Evolutionary conservation across 495 filamentous ascomycete genomes (phyloP).

Genomic region (Penicillium canariense): DNA sequence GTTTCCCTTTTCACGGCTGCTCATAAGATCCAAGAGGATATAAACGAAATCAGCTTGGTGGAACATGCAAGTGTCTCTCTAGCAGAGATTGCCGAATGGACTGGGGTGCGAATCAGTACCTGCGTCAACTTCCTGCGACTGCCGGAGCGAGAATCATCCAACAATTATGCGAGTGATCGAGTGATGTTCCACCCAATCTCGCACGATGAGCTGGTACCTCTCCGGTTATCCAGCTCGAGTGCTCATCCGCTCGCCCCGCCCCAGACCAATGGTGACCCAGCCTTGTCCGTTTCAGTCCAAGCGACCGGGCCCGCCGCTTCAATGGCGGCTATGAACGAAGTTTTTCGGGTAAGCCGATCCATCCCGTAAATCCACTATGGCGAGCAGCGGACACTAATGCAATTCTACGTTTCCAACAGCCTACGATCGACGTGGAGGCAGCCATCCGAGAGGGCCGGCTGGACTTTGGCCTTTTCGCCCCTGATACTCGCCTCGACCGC

Average conservation of each 20-base stretch:
- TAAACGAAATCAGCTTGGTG: constrained; percentile 30
- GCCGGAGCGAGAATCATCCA: constrained; percentile 20
- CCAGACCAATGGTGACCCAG: constrained; percentile 15
- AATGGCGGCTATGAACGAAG: constrained; percentile 13
- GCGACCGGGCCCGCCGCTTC: constrained; percentile 2
- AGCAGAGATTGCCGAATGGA: constrained; percentile 36
- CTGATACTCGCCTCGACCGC: constrained; percentile 20
- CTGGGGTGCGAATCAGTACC: constrained; percentile 32
- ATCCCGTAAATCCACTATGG: constrained; percentile 3
- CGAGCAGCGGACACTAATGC: constrained; percentile 14
- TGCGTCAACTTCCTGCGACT: constrained; percentile 40
- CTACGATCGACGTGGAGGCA: constrained; percentile 37
- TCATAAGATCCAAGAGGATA: constrained; percentile 30
- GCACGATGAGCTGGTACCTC: constrained; percentile 9
- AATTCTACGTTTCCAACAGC: constrained; percentile 23
- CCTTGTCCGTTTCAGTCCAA: constrained; percentile 5
- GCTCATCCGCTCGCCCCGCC: background rate
- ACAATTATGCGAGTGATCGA: constrained; percentile 1
- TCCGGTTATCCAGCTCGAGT: background rate
- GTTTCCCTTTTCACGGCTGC: constrained; percentile 25
- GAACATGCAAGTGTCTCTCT: constrained; percentile 33
- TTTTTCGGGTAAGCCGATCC: constrained; percentile 22
- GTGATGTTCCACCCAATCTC: constrained; percentile 15
- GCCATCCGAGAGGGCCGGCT: constrained; percentile 29
- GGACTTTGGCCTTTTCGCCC: constrained; percentile 37